phyloP scores from a whole-genome alignment of 805 yeast genomes.

The Metschnikowia baotianmanensis region DNA sequence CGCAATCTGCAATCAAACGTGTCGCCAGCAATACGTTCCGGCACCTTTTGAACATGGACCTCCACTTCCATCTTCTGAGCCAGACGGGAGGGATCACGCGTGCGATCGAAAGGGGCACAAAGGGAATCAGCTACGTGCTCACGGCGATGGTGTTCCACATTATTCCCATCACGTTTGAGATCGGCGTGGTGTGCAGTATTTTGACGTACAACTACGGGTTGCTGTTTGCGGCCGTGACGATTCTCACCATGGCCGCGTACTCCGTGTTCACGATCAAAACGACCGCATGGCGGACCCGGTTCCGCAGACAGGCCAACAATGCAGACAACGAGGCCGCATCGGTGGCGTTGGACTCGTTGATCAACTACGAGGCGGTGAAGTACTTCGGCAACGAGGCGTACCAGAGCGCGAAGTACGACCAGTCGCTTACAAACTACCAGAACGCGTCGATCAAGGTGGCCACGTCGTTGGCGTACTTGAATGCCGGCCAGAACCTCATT shows the following conservation, averaged over 20 bases:
- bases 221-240: conserved; percentile 84
- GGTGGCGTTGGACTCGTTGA: conserved; percentile 89
- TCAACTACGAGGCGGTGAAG: conserved; percentile 92
- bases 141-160: conserved; percentile 98
- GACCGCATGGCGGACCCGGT: conserved; percentile 94
- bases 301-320: conserved; percentile 79
- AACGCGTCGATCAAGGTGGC: conserved; percentile 76
- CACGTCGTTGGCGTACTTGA: conserved; percentile 74
- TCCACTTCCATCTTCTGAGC: conserved; percentile 83
- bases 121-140: conserved; percentile 90
- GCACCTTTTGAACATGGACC: conserved; percentile 79
- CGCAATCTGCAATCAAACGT: conserved; percentile 87
- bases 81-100: conserved; percentile 97
- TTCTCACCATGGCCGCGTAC: conserved; percentile 85
- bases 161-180: conserved; percentile 88
- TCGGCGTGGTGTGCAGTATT: conserved; percentile 88
- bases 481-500: conserved; percentile 76
- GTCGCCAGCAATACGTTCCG: conserved; percentile 86
- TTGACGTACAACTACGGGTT: conserved; percentile 89
- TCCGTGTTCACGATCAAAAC: conserved; percentile 85
- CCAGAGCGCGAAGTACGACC: conserved; percentile 78
- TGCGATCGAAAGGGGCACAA: conserved; percentile 96
- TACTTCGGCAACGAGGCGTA: conserved; percentile 86
- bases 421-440: conserved; percentile 71
- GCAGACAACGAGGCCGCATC: conserved; percentile 97